Percentiles rank a stretch among this genome's conserved stretches.
Evolutionary conservation across 345 rosid genomes (phyloP).

Genomic region (Erucastrum elatum): DNA sequence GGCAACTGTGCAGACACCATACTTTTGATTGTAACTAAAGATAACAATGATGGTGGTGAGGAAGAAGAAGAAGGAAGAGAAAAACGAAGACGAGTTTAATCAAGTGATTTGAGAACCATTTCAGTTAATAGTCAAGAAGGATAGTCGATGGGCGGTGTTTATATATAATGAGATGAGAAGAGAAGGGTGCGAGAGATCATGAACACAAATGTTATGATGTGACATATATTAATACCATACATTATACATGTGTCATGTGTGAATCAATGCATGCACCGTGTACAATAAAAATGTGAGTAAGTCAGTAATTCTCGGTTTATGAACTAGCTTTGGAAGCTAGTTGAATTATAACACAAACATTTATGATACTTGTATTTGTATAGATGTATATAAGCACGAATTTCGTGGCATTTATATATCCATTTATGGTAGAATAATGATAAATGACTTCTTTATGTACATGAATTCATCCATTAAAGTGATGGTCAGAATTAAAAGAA

Average conservation of each 20-base stretch:
- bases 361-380: not conserved
- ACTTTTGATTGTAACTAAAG: constrained; percentile 11
- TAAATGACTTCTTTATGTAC: not conserved
- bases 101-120: not conserved
- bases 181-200: constrained; percentile 1
- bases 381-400: not conserved
- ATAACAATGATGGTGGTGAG: not conserved
- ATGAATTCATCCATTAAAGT: not conserved
- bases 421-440: not conserved
- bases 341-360: constrained; percentile 3
- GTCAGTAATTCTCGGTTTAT: not conserved
- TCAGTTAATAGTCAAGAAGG: constrained; percentile 2
- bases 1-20: constrained; percentile 53
- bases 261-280: constrained; percentile 15
- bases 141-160: constrained; percentile 14
- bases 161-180: not conserved
- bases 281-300: not conserved
- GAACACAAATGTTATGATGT: constrained; percentile 3
- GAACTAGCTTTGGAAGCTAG: not conserved
- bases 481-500: not conserved
- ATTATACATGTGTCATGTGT: not conserved
- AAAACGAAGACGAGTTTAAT: not conserved
- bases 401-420: not conserved
- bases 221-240: not conserved
- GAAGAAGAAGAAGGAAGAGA: not conserved